Percentiles rank a stretch among this genome's conserved stretches.
These are phyloP conservation scores for Syncephalis fuscata DNA, from an alignment of 371 early-diverging fungal species.

Conservation along the genomic window DNA sequence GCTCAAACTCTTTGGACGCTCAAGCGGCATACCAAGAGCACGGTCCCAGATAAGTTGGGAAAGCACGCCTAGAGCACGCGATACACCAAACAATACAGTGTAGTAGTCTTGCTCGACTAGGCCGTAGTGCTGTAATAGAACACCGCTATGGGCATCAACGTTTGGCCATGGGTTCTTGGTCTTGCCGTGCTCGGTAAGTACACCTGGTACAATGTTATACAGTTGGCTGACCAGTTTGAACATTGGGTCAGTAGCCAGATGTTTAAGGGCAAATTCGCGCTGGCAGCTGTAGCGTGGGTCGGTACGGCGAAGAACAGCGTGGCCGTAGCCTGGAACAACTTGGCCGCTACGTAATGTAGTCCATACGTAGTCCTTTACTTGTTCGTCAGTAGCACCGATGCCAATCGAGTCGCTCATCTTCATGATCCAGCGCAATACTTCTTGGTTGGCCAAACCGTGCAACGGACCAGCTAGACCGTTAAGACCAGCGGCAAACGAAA, in stretches of 20 bases:
- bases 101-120: conserved; percentile 96
- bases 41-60: conserved; percentile 94
- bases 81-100: conserved; percentile 98
- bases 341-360: conserved; percentile 87
- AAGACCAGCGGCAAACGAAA: conserved; percentile 92
- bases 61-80: conserved; percentile 90
- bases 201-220: conserved; percentile 93
- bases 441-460: conserved; percentile 99
- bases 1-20: conserved; percentile 90
- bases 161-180: conserved; percentile 99
- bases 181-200: conserved; percentile 97
- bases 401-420: conserved; percentile 81
- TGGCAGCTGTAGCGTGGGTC: conserved; percentile 97
- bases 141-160: conserved; percentile 97
- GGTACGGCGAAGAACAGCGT: conserved; percentile 91
- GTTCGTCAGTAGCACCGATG: conserved; percentile 70
- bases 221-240: conserved; percentile 92
- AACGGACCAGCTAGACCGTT: conserved; percentile 98
- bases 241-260: conserved; percentile 89
- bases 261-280: conserved; percentile 97
- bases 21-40: conserved; percentile 86
- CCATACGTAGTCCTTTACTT: conserved; percentile 93
- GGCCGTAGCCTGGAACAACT: conserved; percentile 97
- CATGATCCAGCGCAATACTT: conserved; percentile 93
- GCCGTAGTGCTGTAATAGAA: conserved; percentile 91